These are phyloP conservation scores for Malassezia vespertilionis DNA, from an alignment of 1,284 basidiomycete species.

Conservation along the genomic window DNA sequence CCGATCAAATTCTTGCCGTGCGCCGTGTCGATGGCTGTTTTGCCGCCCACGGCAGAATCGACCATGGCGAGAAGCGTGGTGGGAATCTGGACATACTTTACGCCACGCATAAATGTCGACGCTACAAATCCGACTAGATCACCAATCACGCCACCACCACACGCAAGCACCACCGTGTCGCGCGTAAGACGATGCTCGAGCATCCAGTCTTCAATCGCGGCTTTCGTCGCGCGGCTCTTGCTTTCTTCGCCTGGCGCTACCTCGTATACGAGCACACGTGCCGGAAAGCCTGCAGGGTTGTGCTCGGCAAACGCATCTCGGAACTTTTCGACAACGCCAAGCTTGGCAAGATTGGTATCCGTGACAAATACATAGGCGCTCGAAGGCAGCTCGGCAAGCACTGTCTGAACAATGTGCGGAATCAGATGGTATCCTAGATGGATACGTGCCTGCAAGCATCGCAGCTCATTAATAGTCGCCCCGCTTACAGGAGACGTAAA, in stretches of 20 bases:
- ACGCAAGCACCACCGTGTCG: slow-evolving; percentile 82
- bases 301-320: slow-evolving; percentile 33
- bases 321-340: slow-evolving; percentile 56
- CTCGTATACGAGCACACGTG: slow-evolving; percentile 67
- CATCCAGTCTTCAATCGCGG: slow-evolving; percentile 85
- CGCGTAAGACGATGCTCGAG: slow-evolving; percentile 77
- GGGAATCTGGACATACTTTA: slow-evolving; percentile 89
- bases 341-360: slow-evolving; percentile 72
- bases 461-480: slow-evolving; percentile 36
- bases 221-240: slow-evolving; percentile 84
- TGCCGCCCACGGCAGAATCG: slow-evolving; percentile 91
- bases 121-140: slow-evolving; percentile 93
- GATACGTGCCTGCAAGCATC: slow-evolving; percentile 38
- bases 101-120: slow-evolving; percentile 66
- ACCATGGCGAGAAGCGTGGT: slow-evolving; percentile 97
- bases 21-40: slow-evolving; percentile 93
- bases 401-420: slow-evolving; percentile 56
- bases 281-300: slow-evolving; percentile 41
- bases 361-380: slow-evolving; percentile 88
- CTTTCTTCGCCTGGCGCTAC: slow-evolving; percentile 82
- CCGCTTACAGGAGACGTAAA: slow-evolving; percentile 28
- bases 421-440: slow-evolving; percentile 45
- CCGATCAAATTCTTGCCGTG: slow-evolving; percentile 96
- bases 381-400: slow-evolving; percentile 60
- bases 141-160: slow-evolving; percentile 89